Evolutionary conservation across 768 basidiomycete genomes (phyloP).

Genomic region (Termitomyces sp.): DNA sequence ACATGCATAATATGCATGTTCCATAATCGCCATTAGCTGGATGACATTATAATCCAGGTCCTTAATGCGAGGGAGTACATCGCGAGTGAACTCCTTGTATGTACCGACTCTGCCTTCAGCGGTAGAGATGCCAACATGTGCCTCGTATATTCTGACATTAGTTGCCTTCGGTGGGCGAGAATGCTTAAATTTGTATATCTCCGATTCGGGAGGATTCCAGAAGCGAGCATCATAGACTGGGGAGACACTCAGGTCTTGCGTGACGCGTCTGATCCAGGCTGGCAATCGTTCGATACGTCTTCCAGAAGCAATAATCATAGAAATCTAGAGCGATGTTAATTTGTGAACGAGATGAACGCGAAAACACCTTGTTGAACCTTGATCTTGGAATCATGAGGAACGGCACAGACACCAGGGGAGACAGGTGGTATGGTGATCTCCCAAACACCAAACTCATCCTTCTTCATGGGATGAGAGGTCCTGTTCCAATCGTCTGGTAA

Average conservation of each 20-base stretch:
- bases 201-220: conserved; percentile 84
- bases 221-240: conserved; percentile 96
- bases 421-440: conserved; percentile 72
- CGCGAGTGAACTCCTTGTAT: conserved; percentile 90
- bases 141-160: conserved; percentile 86
- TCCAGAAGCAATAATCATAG: conserved; percentile 78
- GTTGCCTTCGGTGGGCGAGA: conserved; percentile 58
- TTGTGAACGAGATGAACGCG: conserved; percentile 1
- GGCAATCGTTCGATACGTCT: conserved; percentile 88
- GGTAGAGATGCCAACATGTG: conserved; percentile 96
- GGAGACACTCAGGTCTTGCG: conserved; percentile 86
- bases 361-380: conserved; percentile 51
- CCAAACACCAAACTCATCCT: conserved; percentile 84
- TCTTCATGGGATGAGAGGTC: conserved; percentile 79
- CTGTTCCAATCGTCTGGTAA: conserved; percentile 82
- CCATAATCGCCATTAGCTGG: conserved; percentile 98
- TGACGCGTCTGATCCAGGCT: conserved; percentile 92
- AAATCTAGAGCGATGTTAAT: conserved; percentile 52
- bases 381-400: conserved; percentile 92
- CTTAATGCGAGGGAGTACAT: conserved; percentile 83
- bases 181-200: conserved; percentile 81
- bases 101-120: conserved; percentile 83
- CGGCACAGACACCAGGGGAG: conserved; percentile 65
- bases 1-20: conserved; percentile 98
- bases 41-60: conserved; percentile 94